Evolutionary conservation across 768 basidiomycete species (phyloP).

Genomic region (Nevesoporus exiguus): DNA sequence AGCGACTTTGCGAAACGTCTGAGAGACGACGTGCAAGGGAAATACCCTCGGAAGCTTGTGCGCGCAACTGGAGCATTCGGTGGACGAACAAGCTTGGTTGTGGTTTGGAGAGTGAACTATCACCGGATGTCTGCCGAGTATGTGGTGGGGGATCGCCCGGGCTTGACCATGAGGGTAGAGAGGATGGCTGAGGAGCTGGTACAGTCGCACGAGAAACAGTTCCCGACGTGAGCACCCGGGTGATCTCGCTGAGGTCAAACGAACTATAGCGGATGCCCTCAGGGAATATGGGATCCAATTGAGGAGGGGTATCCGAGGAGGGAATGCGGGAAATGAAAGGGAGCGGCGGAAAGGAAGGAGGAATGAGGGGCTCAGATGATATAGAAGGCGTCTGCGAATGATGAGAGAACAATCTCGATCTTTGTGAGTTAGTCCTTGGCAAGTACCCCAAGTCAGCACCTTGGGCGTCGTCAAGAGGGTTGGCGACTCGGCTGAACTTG

Average conservation of each 20-base stretch:
- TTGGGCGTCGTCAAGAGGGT: slow-evolving; percentile 3
- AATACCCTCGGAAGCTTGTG: slow-evolving; percentile 12
- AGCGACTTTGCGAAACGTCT: neutral
- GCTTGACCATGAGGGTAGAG: neutral
- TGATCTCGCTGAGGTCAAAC: slow-evolving; percentile 5
- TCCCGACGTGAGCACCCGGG: neutral
- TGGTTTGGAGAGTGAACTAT: neutral
- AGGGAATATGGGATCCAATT: slow-evolving; percentile 1
- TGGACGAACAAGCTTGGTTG: slow-evolving; percentile 14
- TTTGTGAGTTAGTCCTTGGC: neutral
- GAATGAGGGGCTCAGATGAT: slow-evolving; percentile 24
- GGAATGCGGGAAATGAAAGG: slow-evolving; percentile 1
- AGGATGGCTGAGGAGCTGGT: neutral
- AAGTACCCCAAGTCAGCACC: neutral
- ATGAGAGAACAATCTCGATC: neutral
- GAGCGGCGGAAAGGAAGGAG: slow-evolving; percentile 9
- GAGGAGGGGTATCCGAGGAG: neutral
- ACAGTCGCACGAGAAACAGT: neutral
- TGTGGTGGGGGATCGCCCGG: neutral
- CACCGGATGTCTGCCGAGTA: neutral
- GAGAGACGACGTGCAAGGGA: slow-evolving; percentile 3
- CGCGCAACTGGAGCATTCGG: slow-evolving; percentile 21
- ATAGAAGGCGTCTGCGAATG: slow-evolving; percentile 17
- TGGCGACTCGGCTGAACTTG: slow-evolving; percentile 18
- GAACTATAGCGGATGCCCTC: neutral